Conservation (phyloP, 495 filamentous ascomycete genomes). For the Venustampulla echinocandica region DNA sequence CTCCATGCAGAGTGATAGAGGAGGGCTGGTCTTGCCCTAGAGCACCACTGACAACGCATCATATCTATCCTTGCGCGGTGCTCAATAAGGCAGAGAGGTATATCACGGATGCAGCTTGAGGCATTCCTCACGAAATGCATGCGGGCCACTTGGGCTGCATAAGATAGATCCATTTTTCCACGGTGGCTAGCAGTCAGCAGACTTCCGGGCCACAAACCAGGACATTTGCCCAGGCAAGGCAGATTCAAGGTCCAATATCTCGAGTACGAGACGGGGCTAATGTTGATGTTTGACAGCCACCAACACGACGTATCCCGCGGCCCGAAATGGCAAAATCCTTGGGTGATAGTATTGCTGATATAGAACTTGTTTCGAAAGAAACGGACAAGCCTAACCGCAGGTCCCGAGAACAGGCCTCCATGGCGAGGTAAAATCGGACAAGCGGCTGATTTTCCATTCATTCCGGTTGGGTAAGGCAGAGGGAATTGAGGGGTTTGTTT, state of each 20-base stretch:
- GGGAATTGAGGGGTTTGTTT: constrained; percentile 14
- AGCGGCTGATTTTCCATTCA: constrained; percentile 1
- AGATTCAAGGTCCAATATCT: background rate
- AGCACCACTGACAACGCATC: constrained; percentile 20
- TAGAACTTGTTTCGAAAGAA: background rate
- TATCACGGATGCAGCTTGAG: constrained; percentile 1
- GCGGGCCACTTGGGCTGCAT: constrained; percentile 9
- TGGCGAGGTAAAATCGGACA: background rate
- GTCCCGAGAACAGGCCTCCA: background rate
- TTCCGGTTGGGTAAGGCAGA: constrained; percentile 13
- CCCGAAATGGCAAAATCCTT: background rate
- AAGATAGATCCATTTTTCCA: constrained; percentile 11
- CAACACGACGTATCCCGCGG: background rate
- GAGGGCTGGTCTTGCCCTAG: constrained; percentile 11
- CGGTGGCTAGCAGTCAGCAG: constrained; percentile 15
- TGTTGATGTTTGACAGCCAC: background rate
- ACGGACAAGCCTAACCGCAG: background rate
- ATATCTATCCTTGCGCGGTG: constrained; percentile 9
- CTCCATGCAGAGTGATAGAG: constrained; percentile 21
- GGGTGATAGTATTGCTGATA: background rate
- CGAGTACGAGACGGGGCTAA: background rate
- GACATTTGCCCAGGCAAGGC: background rate
- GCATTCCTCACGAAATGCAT: constrained; percentile 5
- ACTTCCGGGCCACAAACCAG: constrained; percentile 3
- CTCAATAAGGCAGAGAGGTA: background rate